Evolutionary conservation across 768 basidiomycete genomes (phyloP), one percentile per base, ranked within the genome.

Genomic region (Lactarius quietus): DNA sequence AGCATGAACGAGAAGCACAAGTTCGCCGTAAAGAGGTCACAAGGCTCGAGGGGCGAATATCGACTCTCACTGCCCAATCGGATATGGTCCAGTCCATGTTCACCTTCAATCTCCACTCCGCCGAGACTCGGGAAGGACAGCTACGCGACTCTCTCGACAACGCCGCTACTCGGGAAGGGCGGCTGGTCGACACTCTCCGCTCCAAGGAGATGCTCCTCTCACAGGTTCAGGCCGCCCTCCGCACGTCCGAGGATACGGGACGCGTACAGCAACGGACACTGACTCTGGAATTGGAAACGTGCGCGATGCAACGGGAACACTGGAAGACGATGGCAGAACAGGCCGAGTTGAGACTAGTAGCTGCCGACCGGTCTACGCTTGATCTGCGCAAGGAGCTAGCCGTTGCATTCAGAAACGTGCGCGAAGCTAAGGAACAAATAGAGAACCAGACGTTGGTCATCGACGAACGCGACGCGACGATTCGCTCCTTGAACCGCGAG

Each of bases 341-440:
- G 14, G 54, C 55, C 33, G 62, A 57, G 31, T 48, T n/a, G 26
- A 63, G 33, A 33, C 14, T 8, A 28, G 38, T 51, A 31, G 55
- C 43, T 29, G 31, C 55, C 33, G 62, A 57, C 33, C 55, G 35
- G 23, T 28, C 54, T 26, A 38, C 38, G 28, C 55, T 63, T 33
- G 26, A 57, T 29, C 20, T 63, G 28, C 55, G 62, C 38, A 57
- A 48, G 62, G 62, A 63, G 26, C 55, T 62, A 18, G 62, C 55
- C 23, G 43, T 28, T 14, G 62, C 43, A 29, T 28, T 8, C 10
- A 48, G 41, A 55, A 63, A 36, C 43, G 62, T 43, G 3, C 62
- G 43, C 23, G 55, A 57, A 55, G 55, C 45, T 31, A 48, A 63
- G 62, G 62, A 48, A 23, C 62, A 36, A n/a, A 38, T 56, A 2